Percentiles rank a stretch among this genome's conserved stretches.
Conservation (phyloP, 352 stramenopile species). For the Globisporangium echinulatum region DNA sequence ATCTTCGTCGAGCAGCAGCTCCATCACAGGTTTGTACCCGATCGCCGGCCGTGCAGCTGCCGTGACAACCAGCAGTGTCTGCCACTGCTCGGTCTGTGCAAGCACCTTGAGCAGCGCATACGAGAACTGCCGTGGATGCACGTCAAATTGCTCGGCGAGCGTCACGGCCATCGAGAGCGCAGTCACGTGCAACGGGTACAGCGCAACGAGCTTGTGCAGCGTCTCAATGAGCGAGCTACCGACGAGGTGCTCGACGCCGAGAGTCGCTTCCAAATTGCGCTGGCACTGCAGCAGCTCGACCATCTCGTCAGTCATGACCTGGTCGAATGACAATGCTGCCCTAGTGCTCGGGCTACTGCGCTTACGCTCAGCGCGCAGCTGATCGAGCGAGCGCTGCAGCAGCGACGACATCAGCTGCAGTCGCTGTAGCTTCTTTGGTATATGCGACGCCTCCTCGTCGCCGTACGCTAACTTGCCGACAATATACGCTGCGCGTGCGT, state of each 20-base stretch:
- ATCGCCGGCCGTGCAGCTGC: conserved; percentile 29
- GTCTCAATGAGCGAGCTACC: conserved; percentile 50
- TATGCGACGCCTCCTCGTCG: conserved; percentile 29
- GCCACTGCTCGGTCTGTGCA: conserved; percentile 39
- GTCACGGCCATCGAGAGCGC: conserved; percentile 29
- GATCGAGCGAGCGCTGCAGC: conserved; percentile 14
- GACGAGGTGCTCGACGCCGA: conserved; percentile 35
- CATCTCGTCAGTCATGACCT: conserved; percentile 42
- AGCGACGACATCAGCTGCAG: conserved; percentile 32
- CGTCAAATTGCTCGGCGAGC: conserved; percentile 32
- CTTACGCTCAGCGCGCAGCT: not conserved
- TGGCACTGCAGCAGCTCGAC: conserved; percentile 39
- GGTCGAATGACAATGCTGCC: conserved; percentile 25
- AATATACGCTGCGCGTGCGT: conserved; percentile 22
- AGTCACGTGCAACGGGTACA: conserved; percentile 32
- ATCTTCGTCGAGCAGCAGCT: conserved; percentile 41
- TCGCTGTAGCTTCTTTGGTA: conserved; percentile 22
- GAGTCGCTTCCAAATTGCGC: conserved; percentile 25
- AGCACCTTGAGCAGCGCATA: conserved; percentile 40
- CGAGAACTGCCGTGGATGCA: conserved; percentile 53
- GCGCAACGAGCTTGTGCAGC: conserved; percentile 46
- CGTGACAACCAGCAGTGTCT: conserved; percentile 33
- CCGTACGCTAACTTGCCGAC: conserved; percentile 43
- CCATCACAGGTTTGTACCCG: conserved; percentile 33
- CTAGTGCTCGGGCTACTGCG: not conserved